Evolutionary conservation across 768 basidiomycete species (phyloP), one percentile per base, ranked within the genome.

Genomic region (Atractiella rhizophila): DNA sequence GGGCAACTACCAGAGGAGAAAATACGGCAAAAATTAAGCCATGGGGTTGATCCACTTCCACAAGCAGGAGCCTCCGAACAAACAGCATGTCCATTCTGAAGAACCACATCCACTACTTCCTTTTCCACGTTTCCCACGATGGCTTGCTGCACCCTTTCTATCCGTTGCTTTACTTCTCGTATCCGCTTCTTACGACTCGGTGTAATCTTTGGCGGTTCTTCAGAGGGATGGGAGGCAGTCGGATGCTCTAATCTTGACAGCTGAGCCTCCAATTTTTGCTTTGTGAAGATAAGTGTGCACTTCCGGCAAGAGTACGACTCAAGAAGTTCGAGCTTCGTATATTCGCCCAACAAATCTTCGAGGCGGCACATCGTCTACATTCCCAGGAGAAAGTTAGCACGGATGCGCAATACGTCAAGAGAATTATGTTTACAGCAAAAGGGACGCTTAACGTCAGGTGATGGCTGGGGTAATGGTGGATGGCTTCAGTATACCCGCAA

Each of bases 241-340:
- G 28, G 63, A 58, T 42, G 61, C 29, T 68, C 65, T 10, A 83
- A 61, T 18, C 64, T 25, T 27, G 70, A 66, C 4, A 70, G 62
- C 40, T 86, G 82, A 8, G 67, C 59, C 29, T 62, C 57, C 40
- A 86, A 64, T 35, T 72, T 64, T 35, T 61, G 61, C 49, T 70
- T 68, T 0, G 91, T 96, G 15, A 75, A 73, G 5, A 72, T 62
- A 45, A 96, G 63, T 1, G 83, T 81, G 55, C 91, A 98, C 46
- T 75, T 74, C 18, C 85, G 73, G 59, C 91, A 98, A 21, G 82
- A 71, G 51, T 83, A 88, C 54, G 86, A 85, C 13, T 43, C 37
- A 34, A 98, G 66, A 27, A 78, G 59, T 56, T 98, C 91, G 24
- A 88, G 66, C 10, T 74, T 68, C 23, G 83, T 88, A 57, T 86